These are phyloP conservation scores for Trichoderma sp. DNA, from an alignment of 2,329 filamentous ascomycete genomes.

Conservation along the genomic window DNA sequence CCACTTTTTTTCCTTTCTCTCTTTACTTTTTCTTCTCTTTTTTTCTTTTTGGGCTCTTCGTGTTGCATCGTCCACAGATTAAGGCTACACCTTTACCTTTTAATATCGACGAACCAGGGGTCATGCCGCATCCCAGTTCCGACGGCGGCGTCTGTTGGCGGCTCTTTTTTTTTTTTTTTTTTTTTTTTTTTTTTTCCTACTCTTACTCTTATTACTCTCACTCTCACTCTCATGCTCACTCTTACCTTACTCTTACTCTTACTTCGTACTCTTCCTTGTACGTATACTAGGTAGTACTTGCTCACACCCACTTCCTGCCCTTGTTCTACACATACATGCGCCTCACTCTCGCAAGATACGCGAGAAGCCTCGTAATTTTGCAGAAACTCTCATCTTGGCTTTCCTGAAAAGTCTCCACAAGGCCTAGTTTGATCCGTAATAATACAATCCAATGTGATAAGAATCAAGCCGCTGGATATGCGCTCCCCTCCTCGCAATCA, in stretches of 20 bases:
- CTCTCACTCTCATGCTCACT: not conserved
- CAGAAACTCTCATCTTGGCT: not conserved
- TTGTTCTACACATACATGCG: too few relatives aligned
- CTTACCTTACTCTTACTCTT: not conserved
- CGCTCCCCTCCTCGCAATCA: not conserved
- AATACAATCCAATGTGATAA: too few relatives aligned
- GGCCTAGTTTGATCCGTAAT: not conserved
- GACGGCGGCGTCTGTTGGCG: conserved; percentile 12
- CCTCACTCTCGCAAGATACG: not conserved
- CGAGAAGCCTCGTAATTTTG: too few relatives aligned
- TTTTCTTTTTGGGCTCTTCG: not conserved
- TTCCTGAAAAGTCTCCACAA: not conserved
- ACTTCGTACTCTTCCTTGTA: not conserved
- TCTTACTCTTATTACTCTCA: too few relatives aligned
- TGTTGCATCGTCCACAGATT: not conserved
- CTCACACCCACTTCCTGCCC: not conserved
- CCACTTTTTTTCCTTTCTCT: not conserved
- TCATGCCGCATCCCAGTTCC: conserved; percentile 3
- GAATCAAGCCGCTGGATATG: too few relatives aligned
- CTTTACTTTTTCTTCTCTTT: not conserved
- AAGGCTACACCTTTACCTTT: not conserved
- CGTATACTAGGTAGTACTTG: too few relatives aligned
- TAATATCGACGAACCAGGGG: not conserved
- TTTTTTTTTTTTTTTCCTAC: not conserved
- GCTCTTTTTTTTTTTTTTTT: not conserved